Evolutionary conservation across 768 basidiomycete species (phyloP).

Genomic region (Hortiboletus flavorubellus): DNA sequence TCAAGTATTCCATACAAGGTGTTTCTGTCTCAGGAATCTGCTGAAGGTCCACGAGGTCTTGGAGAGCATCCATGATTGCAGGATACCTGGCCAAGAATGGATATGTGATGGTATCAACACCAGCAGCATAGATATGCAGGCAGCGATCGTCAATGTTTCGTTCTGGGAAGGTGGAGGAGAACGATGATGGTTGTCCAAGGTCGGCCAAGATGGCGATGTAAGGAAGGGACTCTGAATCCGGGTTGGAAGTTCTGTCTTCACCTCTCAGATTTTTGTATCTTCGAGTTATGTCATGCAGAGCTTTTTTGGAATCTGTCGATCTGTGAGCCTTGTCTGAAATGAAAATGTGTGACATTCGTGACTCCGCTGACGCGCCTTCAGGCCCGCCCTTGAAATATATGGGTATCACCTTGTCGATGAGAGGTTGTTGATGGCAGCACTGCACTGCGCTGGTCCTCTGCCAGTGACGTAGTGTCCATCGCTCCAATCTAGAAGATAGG

Average conservation of each 20-base stretch:
- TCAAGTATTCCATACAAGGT: neutral
- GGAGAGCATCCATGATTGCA: too few species aligned
- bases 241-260: neutral
- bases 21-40: neutral
- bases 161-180: slow-evolving; percentile 1
- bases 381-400: neutral
- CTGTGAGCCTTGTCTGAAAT: slow-evolving; percentile 14
- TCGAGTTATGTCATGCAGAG: neutral
- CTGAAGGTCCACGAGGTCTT: neutral
- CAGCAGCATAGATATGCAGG: slow-evolving; percentile 5
- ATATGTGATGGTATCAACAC: neutral
- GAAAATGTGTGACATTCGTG: slow-evolving; percentile 13
- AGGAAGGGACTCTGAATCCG: neutral
- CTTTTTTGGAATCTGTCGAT: neutral
- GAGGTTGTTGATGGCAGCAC: slow-evolving; percentile 11
- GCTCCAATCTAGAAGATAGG: neutral
- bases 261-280: neutral
- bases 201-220: slow-evolving; percentile 2
- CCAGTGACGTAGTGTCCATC: too few species aligned
- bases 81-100: neutral
- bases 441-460: neutral
- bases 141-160: neutral
- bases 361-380: neutral
- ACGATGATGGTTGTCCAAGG: neutral
- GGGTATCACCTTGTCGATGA: slow-evolving; percentile 12